Conservation (phyloP, 305 asterid genomes). For the Solanum aculeatissimum region DNA sequence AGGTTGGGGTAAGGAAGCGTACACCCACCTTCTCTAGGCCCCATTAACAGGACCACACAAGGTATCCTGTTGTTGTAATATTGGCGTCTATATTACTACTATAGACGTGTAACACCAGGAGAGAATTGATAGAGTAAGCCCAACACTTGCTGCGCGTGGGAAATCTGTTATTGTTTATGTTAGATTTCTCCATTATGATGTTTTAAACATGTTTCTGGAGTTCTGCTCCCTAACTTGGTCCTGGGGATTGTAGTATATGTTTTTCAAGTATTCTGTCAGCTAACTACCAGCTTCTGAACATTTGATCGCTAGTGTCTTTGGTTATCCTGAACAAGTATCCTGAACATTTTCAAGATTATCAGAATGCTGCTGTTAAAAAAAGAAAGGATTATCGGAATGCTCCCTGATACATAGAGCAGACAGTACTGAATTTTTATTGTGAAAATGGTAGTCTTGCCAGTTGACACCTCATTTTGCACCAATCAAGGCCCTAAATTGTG, state of each 20-base stretch:
- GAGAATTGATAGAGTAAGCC: neutral
- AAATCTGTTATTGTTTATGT: neutral
- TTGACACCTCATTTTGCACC: neutral
- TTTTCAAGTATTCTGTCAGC: neutral
- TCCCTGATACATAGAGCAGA: neutral
- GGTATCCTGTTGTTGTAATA: neutral
- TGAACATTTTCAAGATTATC: neutral
- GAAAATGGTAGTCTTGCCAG: neutral
- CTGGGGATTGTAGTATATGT: neutral
- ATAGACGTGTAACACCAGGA: neutral
- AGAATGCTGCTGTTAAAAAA: neutral
- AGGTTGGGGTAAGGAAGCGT: neutral
- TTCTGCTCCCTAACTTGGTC: neutral
- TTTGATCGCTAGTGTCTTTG: neutral
- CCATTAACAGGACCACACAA: neutral
- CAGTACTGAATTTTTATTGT: neutral
- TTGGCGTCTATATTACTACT: neutral
- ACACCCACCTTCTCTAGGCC: neutral
- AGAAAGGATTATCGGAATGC: neutral
- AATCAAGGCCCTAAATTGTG: neutral
- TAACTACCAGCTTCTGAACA: neutral
- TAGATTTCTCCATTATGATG: neutral
- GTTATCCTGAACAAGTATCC: too few relatives aligned
- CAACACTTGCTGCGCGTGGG: neutral
- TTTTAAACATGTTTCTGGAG: neutral